Evolutionary conservation across 176 grass and related monocot species (phyloP).

Genomic region (Cenchrus americanus): DNA sequence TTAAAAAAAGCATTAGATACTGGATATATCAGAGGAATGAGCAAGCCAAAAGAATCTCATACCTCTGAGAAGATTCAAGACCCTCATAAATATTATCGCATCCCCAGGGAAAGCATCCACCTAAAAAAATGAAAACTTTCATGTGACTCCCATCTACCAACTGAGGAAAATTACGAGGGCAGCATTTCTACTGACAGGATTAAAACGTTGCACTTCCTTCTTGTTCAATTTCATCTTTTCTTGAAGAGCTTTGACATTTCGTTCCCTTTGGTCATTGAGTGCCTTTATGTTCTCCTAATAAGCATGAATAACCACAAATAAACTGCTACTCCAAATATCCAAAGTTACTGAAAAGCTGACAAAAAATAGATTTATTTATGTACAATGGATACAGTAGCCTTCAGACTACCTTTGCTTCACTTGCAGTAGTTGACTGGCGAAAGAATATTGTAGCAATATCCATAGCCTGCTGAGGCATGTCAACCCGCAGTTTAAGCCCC

Average conservation of each 20-base stretch:
- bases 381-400: conserved; percentile 1
- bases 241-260: conserved; percentile 72
- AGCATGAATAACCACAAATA: conserved; percentile 37
- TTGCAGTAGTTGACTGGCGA: conserved; percentile 74
- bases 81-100: conserved; percentile 94
- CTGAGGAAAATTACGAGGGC: conserved; percentile 15
- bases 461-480: conserved; percentile 97
- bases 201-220: conserved; percentile 76
- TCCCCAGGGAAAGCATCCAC: conserved; percentile 98
- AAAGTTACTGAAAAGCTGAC: conserved; percentile 1
- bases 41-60: conserved; percentile 35
- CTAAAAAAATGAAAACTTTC: conserved; percentile 46
- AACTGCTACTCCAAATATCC: conserved; percentile 8
- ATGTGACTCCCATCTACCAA: conserved; percentile 22
- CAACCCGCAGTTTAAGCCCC: conserved; percentile 94
- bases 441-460: conserved; percentile 85
- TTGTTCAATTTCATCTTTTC: conserved; percentile 83
- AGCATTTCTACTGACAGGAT: conserved; percentile 73
- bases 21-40: conserved; percentile 11
- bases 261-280: conserved; percentile 80
- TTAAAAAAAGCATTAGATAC: conserved; percentile 11
- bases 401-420: conserved; percentile 67
- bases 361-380: neutral
- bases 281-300: conserved; percentile 80
- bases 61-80: conserved; percentile 99